Evolutionary conservation across 768 basidiomycete genomes (phyloP).

Genomic region (Tricholoma terreum): DNA sequence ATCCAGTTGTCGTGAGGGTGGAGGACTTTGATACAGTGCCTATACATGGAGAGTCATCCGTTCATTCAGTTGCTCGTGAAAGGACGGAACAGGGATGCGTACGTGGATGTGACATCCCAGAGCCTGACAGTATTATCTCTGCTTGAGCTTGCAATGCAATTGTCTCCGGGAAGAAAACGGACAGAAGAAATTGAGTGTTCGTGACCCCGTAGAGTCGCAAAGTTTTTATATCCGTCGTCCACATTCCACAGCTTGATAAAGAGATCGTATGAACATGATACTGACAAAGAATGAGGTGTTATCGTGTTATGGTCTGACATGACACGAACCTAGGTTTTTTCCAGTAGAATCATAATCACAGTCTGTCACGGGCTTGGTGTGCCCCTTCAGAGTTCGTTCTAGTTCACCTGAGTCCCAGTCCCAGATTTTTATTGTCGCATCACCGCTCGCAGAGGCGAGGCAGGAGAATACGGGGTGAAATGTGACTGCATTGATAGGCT

Average conservation of each 20-base stretch:
- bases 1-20: constrained; percentile 68
- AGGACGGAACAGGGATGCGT: constrained; percentile 18
- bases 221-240: constrained; percentile 24
- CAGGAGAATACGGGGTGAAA: constrained; percentile 73
- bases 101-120: constrained; percentile 70
- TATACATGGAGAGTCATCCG: constrained; percentile 16
- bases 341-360: constrained; percentile 70
- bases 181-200: constrained; percentile 72
- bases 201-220: constrained; percentile 51
- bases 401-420: constrained; percentile 80
- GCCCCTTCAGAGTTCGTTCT: constrained; percentile 71
- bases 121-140: constrained; percentile 66
- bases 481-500: constrained; percentile 53
- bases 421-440: constrained; percentile 71
- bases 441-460: constrained; percentile 64
- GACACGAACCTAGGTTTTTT: constrained; percentile 51
- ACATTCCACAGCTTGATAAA: constrained; percentile 42
- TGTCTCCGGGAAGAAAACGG: constrained; percentile 67
- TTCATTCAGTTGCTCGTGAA: neutral
- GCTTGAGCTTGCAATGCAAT: constrained; percentile 63
- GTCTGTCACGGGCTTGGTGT: constrained; percentile 68
- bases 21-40: constrained; percentile 65
- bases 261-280: constrained; percentile 23
- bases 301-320: neutral
- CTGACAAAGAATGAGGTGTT: constrained; percentile 2